Base-by-base conservation (phyloP, 129 eudicot species). In the Flaveria sonorensis region DNA sequence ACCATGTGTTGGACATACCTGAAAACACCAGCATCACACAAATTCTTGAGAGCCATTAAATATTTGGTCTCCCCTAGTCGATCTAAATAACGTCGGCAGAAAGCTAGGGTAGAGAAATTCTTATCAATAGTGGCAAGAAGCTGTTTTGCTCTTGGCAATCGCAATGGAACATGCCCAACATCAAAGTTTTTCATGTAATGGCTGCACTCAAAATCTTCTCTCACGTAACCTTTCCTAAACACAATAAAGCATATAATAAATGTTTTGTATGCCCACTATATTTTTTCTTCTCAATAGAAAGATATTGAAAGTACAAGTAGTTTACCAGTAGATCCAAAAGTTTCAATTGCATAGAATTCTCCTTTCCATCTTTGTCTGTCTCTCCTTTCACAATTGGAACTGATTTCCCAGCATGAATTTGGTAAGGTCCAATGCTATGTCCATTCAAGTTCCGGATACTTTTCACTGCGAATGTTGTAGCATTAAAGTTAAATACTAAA, bases 311-410 rank as follows among this genome's bases (percentile, higher is more conserved):
- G 12, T 8, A 45, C 7, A 36, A 32, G 1, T 59, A 52, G 43
- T 51, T 67, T 68, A 94, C 99, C 99, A 63, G 99, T 95, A 10
- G 99, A 95, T 78, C 97, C 99, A 79, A 95, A 95, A 67, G 99
- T 95, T 87, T 95, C 99, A 69, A 95, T 95, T 43, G 99, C 99
- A 86, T 91, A 95, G 53, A 86, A 89, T 89, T 95, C 99, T 73
- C 99, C 99, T 97, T 84, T 95, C 97, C 99, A 95, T 95, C 82
- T 95, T 95, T 72, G 97, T 95, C 86, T 95, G 99, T 95, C 99
- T 72, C 99, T 78, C 99, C 97, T 83, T 95, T 95, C 69, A 95
- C 99, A 46, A 95, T 95, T n/a, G 99, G 99, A 56, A 95, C 99
- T 46, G 99, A 95, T 79, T 95, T 95, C 53, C 96, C 99, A 3